phyloP scores from a whole-genome alignment of 2,329 filamentous ascomycete genomes.

The Xylaria polymorpha region DNA sequence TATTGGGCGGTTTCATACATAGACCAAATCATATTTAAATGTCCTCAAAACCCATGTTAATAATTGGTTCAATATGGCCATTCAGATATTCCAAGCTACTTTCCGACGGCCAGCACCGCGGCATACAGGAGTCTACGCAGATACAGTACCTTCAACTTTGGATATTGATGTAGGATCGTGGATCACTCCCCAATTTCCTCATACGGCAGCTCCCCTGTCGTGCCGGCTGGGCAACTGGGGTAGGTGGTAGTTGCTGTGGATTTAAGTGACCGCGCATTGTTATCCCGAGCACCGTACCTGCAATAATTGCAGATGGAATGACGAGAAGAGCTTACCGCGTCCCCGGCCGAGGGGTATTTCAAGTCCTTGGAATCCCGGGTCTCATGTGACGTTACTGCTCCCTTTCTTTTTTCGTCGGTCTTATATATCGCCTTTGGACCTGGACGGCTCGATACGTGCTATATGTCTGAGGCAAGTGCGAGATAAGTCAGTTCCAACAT shows the following conservation, averaged over 20 bases:
- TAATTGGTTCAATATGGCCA: background rate
- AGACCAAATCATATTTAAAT: background rate
- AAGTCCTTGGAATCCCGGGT: slow-evolving; percentile 2
- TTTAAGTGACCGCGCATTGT: slow-evolving; percentile 11
- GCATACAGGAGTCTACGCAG: background rate
- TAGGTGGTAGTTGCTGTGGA: slow-evolving; percentile 31
- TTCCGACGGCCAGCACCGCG: background rate
- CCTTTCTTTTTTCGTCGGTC: background rate
- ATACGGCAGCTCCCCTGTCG: slow-evolving; percentile 24
- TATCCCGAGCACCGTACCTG: slow-evolving; percentile 16
- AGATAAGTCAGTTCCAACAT: slow-evolving; percentile 2
- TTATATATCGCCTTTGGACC: background rate
- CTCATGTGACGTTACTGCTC: background rate
- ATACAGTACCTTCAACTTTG: background rate
- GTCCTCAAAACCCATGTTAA: background rate
- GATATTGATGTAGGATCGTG: slow-evolving; percentile 16
- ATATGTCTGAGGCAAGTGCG: background rate
- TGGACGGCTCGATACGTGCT: background rate
- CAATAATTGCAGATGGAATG: slow-evolving; percentile 4
- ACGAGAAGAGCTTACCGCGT: slow-evolving; percentile 9
- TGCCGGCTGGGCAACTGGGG: slow-evolving; percentile 18
- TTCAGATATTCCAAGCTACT: background rate
- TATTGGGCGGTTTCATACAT: background rate
- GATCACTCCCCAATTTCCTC: slow-evolving; percentile 15
- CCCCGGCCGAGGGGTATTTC: slow-evolving; percentile 16